Percentiles rank a stretch among this genome's conserved stretches.
Evolutionary conservation across 257 asterid genomes (phyloP).

Genomic region (Cordia subcordata): DNA sequence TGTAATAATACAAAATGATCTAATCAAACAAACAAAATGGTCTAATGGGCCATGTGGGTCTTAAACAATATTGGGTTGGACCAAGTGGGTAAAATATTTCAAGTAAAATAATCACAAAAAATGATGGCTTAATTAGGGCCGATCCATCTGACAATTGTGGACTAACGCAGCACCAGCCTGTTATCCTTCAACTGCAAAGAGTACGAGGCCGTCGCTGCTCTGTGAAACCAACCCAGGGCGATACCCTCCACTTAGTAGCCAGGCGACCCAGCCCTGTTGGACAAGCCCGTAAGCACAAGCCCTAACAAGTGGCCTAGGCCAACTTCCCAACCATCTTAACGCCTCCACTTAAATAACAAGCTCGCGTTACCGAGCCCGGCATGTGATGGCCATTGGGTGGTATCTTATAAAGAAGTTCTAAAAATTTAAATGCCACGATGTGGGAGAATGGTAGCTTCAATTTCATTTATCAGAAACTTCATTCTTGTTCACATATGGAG

Average conservation of each 20-base stretch:
- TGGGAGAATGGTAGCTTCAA: background rate
- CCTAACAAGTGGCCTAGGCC: background rate
- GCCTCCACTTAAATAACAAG: slow-evolving; percentile 22
- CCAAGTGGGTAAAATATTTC: no score
- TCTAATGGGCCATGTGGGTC: no score
- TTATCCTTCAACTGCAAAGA: slow-evolving; percentile 21
- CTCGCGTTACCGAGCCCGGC: slow-evolving; percentile 16
- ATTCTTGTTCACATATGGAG: no score
- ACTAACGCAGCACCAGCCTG: background rate
- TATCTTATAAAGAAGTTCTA: no score
- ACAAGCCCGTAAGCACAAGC: background rate
- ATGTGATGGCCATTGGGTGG: background rate
- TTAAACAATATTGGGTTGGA: no score
- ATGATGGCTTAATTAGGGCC: slow-evolving; percentile 10
- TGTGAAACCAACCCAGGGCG: slow-evolving; percentile 23
- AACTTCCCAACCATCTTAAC: slow-evolving; percentile 1
- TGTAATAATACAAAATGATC: no score
- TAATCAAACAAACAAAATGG: no score
- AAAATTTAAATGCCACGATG: background rate
- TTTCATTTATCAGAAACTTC: background rate
- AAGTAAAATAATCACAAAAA: background rate
- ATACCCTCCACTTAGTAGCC: slow-evolving; percentile 11
- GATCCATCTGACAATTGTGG: background rate
- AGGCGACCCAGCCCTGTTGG: slow-evolving; percentile 8
- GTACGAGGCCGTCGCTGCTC: slow-evolving; percentile 22